Base-by-base conservation (phyloP, 345 rosid genomes). In the Turritis glabra region DNA sequence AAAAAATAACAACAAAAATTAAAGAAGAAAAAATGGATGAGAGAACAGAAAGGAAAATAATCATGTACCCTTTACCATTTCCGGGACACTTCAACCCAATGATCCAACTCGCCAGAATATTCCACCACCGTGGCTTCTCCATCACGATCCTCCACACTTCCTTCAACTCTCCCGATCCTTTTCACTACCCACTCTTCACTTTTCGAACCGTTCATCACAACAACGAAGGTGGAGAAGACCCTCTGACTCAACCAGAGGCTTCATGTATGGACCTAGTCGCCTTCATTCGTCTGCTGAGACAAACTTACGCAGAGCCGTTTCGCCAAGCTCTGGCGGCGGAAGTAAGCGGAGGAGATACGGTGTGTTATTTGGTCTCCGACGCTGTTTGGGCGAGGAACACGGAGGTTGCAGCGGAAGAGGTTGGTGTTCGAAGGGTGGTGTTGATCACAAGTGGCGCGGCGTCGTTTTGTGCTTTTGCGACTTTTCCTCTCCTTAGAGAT, bases 31-130 rank as follows among this genome's bases (percentile, higher is more conserved):
- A 54, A 19, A 57, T 77, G 79, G 79, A 73, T 38, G 72, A 67
- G 22, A 63, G 53, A 70, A 78, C 58, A 21, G 64, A 70, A 6
- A 52, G 25, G 18, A 67, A 67, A 13, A 30, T 89, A 26, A 43
- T 87, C 10, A 81, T 89, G 50, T 86, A 85, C 47, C 89, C 92
- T 1, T 21, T 81, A 57, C 96, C 89, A 7, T 76, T 87, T 18
- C 76, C 79, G 57, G 92, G 92, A 37, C 96, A 90, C 78, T 50
- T 86, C 12, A 83, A 70, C 59, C 85, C 92, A 3, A 84, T 86
- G 86, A 80, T 85, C 61, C 84, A 89, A 59, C 86, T 89, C 12
- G 90, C 88, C 12, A 63, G 64, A 78, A 81, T 87, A 55, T 79
- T 89, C 30, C 80, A 83, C 53, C 33, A 65, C 29, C 84, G 65